These are phyloP conservation scores for Leccinum boreale DNA, from an alignment of 768 basidiomycete genomes.

Conservation along the genomic window DNA sequence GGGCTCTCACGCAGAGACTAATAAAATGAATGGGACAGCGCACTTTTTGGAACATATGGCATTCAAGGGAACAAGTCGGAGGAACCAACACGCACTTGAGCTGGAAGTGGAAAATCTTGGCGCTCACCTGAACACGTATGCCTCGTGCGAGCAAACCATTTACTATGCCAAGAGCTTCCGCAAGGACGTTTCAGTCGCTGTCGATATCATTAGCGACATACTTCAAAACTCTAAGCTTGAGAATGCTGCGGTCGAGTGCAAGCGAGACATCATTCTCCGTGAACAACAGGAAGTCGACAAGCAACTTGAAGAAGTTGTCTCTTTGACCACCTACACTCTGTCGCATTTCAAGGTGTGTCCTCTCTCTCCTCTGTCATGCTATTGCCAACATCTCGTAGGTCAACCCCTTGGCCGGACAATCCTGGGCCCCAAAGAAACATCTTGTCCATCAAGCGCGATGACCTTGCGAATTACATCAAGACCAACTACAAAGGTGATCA, in stretches of 20 bases:
- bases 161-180: constrained; percentile 99
- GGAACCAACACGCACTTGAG: constrained; percentile 87
- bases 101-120: constrained; percentile 98
- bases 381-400: constrained; percentile 42
- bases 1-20: constrained; percentile 94
- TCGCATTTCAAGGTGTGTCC: constrained; percentile 86
- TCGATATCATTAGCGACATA: constrained; percentile 98
- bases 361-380: constrained; percentile 1
- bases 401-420: constrained; percentile 97
- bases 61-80: constrained; percentile 90
- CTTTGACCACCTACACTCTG: constrained; percentile 95
- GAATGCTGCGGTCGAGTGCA: constrained; percentile 80
- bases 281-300: constrained; percentile 99
- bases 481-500: constrained; percentile 98
- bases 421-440: constrained; percentile 97
- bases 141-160: constrained; percentile 97
- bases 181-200: constrained; percentile 85
- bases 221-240: constrained; percentile 97
- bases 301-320: constrained; percentile 93
- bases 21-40: constrained; percentile 91
- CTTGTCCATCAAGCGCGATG: constrained; percentile 88
- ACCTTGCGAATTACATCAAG: constrained; percentile 88
- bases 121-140: constrained; percentile 96
- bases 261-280: constrained; percentile 92
- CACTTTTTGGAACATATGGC: constrained; percentile 99